A percentile compares a stretch with the other conserved stretches of the same genome.
Evolutionary conservation across 2,329 filamentous ascomycete species (phyloP).

Genomic region (Sarocladiaceae sp.): DNA sequence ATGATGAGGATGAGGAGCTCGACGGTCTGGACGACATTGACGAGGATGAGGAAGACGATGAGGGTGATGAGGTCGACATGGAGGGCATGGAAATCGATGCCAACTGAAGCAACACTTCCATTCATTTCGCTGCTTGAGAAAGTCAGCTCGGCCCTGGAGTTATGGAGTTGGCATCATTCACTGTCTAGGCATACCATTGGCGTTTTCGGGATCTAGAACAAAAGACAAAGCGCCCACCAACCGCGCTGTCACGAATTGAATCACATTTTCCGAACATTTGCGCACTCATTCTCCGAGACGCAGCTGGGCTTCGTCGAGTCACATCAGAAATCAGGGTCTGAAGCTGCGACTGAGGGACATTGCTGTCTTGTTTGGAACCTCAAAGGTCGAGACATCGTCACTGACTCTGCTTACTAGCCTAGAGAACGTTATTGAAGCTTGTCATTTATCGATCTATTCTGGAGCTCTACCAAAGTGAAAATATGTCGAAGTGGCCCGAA

Average conservation of each 20-base stretch:
- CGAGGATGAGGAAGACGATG: slow-evolving; percentile 17
- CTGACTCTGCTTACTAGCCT: too few relatives aligned
- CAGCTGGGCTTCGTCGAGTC: too few relatives aligned
- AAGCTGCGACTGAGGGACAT: too few relatives aligned
- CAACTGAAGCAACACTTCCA: not conserved
- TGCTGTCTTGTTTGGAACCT: too few relatives aligned
- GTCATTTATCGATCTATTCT: too few relatives aligned
- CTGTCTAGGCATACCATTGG: slow-evolving; percentile 10
- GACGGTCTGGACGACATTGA: slow-evolving; percentile 16
- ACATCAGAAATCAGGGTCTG: too few relatives aligned
- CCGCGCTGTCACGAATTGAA: not conserved
- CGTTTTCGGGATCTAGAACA: slow-evolving; percentile 8
- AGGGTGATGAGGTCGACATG: slow-evolving; percentile 19
- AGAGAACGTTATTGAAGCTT: too few relatives aligned
- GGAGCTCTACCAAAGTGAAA: too few relatives aligned
- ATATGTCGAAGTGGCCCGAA: too few relatives aligned
- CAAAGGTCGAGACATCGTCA: too few relatives aligned
- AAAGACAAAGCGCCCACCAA: not conserved
- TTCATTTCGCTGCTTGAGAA: slow-evolving; percentile 6
- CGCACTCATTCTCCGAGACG: not conserved
- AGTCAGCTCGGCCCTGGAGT: slow-evolving; percentile 9
- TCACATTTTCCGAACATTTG: not conserved
- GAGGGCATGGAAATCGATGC: slow-evolving; percentile 29
- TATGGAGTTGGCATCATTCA: slow-evolving; percentile 6
- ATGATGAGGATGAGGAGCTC: slow-evolving; percentile 18